phyloP scores from a whole-genome alignment of 768 basidiomycete genomes.

The Tylopilus cervinicoccineus region DNA sequence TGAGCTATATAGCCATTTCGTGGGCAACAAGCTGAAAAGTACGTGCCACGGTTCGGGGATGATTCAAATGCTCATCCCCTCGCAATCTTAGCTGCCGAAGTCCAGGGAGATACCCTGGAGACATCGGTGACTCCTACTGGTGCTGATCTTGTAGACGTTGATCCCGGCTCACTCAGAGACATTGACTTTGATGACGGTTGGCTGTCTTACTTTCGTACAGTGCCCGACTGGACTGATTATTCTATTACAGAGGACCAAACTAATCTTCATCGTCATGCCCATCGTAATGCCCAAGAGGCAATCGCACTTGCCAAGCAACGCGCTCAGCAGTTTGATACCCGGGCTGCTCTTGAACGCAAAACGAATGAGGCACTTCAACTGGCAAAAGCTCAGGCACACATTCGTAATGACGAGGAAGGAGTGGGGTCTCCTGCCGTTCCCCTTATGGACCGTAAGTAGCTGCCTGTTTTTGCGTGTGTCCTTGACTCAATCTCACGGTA shows the following conservation, averaged over 20 bases:
- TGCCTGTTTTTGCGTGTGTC: neutral
- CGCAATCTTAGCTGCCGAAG: conserved; percentile 57
- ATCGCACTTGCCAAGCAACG: conserved; percentile 72
- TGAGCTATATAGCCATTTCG: conserved; percentile 98
- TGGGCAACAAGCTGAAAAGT: conserved; percentile 95
- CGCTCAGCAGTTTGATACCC: conserved; percentile 82
- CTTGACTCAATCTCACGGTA: conserved; percentile 27
- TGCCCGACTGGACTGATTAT: conserved; percentile 1
- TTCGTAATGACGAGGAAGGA: conserved; percentile 41
- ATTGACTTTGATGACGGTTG: conserved; percentile 91
- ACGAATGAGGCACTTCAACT: conserved; percentile 72
- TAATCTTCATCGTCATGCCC: conserved; percentile 81
- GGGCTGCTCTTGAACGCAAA: conserved; percentile 76
- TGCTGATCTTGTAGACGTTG: conserved; percentile 54
- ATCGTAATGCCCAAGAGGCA: conserved; percentile 86
- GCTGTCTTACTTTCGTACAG: conserved; percentile 17
- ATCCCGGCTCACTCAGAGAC: conserved; percentile 53
- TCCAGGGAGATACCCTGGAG: conserved; percentile 57
- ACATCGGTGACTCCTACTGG: conserved; percentile 46
- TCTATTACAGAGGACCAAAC: conserved; percentile 70
- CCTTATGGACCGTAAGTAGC: conserved; percentile 67
- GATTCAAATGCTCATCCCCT: conserved; percentile 13
- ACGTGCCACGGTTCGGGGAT: conserved; percentile 28
- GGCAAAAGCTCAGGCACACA: conserved; percentile 50
- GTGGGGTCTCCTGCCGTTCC: conserved; percentile 36